Conservation (phyloP, 495 filamentous ascomycete species). For the Parmelia sp. region DNA sequence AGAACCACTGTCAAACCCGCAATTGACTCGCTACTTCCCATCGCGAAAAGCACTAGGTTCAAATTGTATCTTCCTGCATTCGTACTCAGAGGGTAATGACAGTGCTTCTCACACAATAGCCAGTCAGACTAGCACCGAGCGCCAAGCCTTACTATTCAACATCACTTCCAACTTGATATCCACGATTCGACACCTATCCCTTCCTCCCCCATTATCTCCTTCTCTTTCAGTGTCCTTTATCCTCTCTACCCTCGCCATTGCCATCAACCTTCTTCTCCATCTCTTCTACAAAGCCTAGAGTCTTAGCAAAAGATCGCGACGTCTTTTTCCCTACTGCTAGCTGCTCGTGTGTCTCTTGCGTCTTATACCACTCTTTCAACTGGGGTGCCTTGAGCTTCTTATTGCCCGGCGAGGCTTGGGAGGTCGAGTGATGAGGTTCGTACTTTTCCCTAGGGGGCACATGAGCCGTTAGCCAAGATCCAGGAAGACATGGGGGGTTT, state of each 20-base stretch:
- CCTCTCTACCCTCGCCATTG: neutral
- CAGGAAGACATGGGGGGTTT: neutral
- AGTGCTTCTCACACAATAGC: neutral
- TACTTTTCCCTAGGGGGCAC: neutral
- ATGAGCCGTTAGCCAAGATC: neutral
- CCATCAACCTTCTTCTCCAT: neutral
- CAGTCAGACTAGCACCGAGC: neutral
- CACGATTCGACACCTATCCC: neutral
- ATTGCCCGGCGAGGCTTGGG: neutral
- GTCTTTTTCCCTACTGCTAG: slow-evolving; percentile 7
- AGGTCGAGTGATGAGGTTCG: neutral
- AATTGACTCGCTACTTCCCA: neutral
- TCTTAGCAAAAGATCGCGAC: neutral
- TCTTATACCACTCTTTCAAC: neutral
- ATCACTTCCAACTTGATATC: neutral
- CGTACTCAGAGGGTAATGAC: neutral
- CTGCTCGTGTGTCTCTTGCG: slow-evolving; percentile 12
- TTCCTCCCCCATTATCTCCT: neutral
- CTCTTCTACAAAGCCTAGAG: neutral
- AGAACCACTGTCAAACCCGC: neutral
- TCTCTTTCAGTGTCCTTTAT: neutral
- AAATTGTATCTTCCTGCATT: neutral
- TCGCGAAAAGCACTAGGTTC: neutral
- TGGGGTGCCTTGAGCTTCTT: neutral
- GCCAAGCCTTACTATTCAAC: neutral